Conservation (phyloP, 1,139 yeast genomes). For the Debaryomyces sp. region DNA sequence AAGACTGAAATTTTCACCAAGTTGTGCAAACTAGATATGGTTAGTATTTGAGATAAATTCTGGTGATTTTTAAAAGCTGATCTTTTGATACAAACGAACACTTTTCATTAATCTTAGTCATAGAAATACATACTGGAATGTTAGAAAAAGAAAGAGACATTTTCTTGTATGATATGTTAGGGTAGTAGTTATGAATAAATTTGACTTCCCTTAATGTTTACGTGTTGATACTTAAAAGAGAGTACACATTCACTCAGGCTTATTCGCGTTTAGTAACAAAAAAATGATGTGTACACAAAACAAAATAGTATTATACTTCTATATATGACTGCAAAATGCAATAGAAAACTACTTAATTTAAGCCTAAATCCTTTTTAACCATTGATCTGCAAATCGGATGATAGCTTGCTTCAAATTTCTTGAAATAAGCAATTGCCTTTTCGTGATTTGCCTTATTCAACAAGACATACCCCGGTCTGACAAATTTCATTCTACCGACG, state of each 20-base stretch:
- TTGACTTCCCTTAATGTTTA: constrained; percentile 7
- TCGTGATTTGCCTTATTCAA: constrained; percentile 65
- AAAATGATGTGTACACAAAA: constrained; percentile 1
- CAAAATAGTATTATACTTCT: neutral
- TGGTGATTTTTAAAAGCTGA: neutral
- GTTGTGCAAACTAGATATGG: constrained; percentile 35
- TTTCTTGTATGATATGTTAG: neutral
- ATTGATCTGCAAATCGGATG: constrained; percentile 85
- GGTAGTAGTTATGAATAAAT: neutral
- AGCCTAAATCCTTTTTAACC: constrained; percentile 73
- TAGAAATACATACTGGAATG: constrained; percentile 16
- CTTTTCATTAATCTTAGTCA: neutral
- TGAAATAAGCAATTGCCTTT: constrained; percentile 68
- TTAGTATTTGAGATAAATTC: constrained; percentile 14
- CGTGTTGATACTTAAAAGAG: constrained; percentile 9
- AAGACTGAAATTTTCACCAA: constrained; percentile 53
- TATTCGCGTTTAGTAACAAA: neutral
- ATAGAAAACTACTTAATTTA: constrained; percentile 14
- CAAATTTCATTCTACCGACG: constrained; percentile 94
- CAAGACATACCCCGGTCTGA: constrained; percentile 78
- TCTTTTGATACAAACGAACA: neutral
- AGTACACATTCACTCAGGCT: neutral
- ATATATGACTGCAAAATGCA: constrained; percentile 1
- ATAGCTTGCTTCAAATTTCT: constrained; percentile 57
- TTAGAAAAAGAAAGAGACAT: constrained; percentile 18